Evolutionary conservation across 228 moss, liverwort and hornwort species (phyloP).

Genomic region (Sphagnum fallax): DNA sequence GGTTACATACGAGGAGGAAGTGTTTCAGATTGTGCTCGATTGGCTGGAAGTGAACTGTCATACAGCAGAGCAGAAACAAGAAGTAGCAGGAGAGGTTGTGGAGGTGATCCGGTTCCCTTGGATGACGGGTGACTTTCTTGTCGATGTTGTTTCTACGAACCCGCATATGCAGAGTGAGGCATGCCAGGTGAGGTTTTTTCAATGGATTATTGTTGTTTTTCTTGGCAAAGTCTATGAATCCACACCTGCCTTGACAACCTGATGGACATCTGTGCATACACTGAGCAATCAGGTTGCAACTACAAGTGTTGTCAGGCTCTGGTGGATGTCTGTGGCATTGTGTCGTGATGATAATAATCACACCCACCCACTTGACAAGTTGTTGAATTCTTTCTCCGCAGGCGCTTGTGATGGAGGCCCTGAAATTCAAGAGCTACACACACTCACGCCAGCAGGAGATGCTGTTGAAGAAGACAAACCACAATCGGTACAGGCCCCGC

Average conservation of each 20-base stretch:
- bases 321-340: too few relatives aligned
- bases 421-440: constrained; percentile 74
- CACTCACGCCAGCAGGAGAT: constrained; percentile 74
- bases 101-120: constrained; percentile 72
- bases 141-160: constrained; percentile 52
- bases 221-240: too few relatives aligned
- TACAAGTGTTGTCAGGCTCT: too few relatives aligned
- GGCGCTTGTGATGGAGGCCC: constrained; percentile 63
- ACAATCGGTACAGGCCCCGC: constrained; percentile 67
- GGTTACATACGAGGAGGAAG: constrained; percentile 76
- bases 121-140: constrained; percentile 81
- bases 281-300: too few relatives aligned
- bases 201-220: too few relatives aligned
- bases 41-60: constrained; percentile 62
- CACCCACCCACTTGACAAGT: too few relatives aligned
- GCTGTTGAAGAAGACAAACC: constrained; percentile 76
- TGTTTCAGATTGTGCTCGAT: constrained; percentile 62
- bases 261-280: too few relatives aligned
- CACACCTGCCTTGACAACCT: too few relatives aligned
- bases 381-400: not conserved
- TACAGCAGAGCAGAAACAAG: constrained; percentile 40
- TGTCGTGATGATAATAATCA: too few relatives aligned
- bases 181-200: constrained; percentile 34
- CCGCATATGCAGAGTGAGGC: constrained; percentile 55
- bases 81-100: constrained; percentile 53